phyloP scores from a whole-genome alignment of 352 stramenopile species.

The Peronospora farinosa region DNA sequence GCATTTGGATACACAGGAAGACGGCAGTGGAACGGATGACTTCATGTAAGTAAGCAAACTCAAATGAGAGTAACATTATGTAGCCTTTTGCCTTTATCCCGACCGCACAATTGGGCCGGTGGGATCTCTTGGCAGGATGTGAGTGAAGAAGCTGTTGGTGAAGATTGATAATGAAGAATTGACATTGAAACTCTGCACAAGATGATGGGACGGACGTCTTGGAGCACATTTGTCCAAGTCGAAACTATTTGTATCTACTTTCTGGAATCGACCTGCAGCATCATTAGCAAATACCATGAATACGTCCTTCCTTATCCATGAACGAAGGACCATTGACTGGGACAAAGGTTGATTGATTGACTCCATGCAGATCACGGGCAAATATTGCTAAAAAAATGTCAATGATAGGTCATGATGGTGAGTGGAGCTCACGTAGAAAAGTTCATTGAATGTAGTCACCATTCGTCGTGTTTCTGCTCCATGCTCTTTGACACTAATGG shows the following conservation, averaged over 20 bases:
- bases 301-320: no score
- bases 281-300: no score
- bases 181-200: constrained; percentile 13
- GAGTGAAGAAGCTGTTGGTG: constrained; percentile 9
- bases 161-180: constrained; percentile 36
- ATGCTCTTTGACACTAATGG: no score
- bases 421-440: no score
- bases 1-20: constrained; percentile 80
- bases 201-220: background rate
- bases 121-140: constrained; percentile 8
- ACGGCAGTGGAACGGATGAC: constrained; percentile 63
- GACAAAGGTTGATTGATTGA: no score
- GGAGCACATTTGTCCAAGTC: background rate
- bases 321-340: no score
- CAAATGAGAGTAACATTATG: constrained; percentile 28
- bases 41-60: constrained; percentile 58
- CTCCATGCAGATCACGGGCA: constrained; percentile 20
- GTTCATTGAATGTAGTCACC: no score
- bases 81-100: constrained; percentile 23
- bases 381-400: constrained; percentile 9
- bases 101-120: constrained; percentile 5
- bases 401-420: background rate
- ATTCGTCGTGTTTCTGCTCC: no score
- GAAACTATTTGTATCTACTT: no score
- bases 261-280: no score